These are phyloP conservation scores for Aspergillus sp. DNA, from an alignment of 2,329 filamentous ascomycete species.

Conservation along the genomic window DNA sequence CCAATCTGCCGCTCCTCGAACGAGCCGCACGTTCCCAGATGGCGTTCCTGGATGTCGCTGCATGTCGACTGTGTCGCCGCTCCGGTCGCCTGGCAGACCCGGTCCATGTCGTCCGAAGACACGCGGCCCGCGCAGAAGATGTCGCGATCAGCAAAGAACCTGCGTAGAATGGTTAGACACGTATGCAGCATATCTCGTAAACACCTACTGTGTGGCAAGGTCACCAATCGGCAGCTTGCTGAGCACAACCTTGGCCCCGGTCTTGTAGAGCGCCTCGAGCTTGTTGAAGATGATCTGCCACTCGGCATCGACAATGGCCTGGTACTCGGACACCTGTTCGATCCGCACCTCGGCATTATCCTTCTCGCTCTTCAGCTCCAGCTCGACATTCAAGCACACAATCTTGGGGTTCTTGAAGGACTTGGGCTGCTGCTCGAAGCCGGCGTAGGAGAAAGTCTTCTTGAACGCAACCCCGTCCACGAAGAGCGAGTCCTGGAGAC, in stretches of 20 bases:
- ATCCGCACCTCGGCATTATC: constrained; percentile 98
- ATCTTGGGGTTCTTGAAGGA: constrained; percentile 90
- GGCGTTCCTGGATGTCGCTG: constrained; percentile 81
- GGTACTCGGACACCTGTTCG: constrained; percentile 97
- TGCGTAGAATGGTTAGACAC: constrained; percentile 11
- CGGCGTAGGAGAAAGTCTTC: constrained; percentile 98
- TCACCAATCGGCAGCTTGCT: constrained; percentile 97
- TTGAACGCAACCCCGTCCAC: constrained; percentile 98
- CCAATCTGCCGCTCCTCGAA: constrained; percentile 98
- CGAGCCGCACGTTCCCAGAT: constrained; percentile 78
- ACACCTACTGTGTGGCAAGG: constrained; percentile 70
- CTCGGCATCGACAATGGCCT: constrained; percentile 97
- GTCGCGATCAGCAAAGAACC: constrained; percentile 90
- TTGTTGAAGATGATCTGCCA: constrained; percentile 99
- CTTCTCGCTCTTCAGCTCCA: constrained; percentile 98
- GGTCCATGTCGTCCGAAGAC: constrained; percentile 83
- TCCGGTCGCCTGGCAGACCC: constrained; percentile 88
- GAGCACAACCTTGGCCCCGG: constrained; percentile 92
- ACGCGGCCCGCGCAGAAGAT: constrained; percentile 97
- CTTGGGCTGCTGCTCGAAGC: constrained; percentile 98
- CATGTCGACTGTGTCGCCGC: constrained; percentile 91
- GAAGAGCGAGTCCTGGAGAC: constrained; percentile 89
- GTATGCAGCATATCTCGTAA: background rate
- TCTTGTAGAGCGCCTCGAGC: constrained; percentile 87
- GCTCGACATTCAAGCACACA: constrained; percentile 92